Evolutionary conservation across 2,329 filamentous ascomycete genomes (phyloP), one percentile per base, ranked within the genome.

Genomic region (Pestalotiopsis sp.): DNA sequence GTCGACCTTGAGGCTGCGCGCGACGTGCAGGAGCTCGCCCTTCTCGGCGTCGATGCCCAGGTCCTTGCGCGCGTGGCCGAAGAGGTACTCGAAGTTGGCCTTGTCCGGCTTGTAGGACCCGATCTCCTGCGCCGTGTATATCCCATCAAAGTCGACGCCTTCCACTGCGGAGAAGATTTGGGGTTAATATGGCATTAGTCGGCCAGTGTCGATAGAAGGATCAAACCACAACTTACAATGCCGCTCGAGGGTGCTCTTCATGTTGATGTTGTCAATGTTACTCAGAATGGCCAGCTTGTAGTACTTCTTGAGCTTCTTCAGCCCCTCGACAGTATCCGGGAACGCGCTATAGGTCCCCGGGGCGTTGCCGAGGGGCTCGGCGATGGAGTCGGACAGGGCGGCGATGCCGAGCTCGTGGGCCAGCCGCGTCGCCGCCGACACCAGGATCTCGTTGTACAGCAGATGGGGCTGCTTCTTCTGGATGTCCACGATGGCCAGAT

Each of bases 111-210:
- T 94, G 78, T 94, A 94, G 6, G 83, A 85, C 1, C 92, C 91
- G 66, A 94, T 88, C 59, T 92, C 87, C 78, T 94, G 83, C 1
- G 92, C 92, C 2, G 91, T 93, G 78, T 91, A 89, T 27, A 92
- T 82, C 13, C 85, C 84, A 73, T 92, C 90, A 74, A 94, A 85
- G 9, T 61, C 63, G 2, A 87, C 83, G 0, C 84, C 85, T 20
- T 81, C 76, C 13, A 93, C 45, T 52, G 17, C n/a, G 11, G 41
- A 49, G 12, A n/a, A 5, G 41, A 23, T 23, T 49, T n/a, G 12
- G n/a, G 0, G 2, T 49, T 49, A 49, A 4, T 17, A 1, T 5
- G 1, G 2, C 13, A 49, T 49, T n/a, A n/a, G n/a, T n/a, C n/a
- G n/a, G n/a, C n/a, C n/a, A n/a, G n/a, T n/a, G n/a, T n/a, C n/a